phyloP scores from a whole-genome alignment of 306 rosid genomes.

The Vigna hirtella region DNA sequence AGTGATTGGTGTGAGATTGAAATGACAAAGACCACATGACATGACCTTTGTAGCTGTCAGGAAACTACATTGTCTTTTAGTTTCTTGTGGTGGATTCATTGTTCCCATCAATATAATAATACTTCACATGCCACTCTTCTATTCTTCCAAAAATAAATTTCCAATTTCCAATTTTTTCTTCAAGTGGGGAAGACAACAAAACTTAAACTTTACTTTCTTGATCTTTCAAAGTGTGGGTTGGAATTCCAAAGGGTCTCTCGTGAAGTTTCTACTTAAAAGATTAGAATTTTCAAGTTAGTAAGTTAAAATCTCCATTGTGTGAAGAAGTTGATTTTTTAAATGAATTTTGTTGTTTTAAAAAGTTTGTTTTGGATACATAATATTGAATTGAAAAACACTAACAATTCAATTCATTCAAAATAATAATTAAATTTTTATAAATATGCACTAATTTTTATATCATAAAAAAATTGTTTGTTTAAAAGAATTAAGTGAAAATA shows the following conservation, averaged over 20 bases:
- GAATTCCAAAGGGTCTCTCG: background rate
- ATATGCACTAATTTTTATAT: too few relatives aligned
- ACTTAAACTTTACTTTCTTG: background rate
- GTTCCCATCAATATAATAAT: background rate
- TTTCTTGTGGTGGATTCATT: conserved; percentile 20
- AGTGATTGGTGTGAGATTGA: background rate
- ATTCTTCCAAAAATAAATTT: background rate
- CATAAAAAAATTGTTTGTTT: too few relatives aligned
- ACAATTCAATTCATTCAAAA: too few relatives aligned
- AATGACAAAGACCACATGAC: conserved; percentile 26
- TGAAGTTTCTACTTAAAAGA: background rate
- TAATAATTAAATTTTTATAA: too few relatives aligned
- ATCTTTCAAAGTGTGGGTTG: background rate
- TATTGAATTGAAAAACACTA: too few relatives aligned
- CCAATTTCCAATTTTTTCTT: background rate
- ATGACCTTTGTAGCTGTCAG: background rate
- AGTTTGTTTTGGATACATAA: too few relatives aligned
- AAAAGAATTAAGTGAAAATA: too few relatives aligned
- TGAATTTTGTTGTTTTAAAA: too few relatives aligned
- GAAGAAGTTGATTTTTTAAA: too few relatives aligned
- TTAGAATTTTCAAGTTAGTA: background rate
- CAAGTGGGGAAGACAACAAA: background rate
- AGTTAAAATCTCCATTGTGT: too few relatives aligned
- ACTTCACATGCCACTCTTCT: background rate
- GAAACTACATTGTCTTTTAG: conserved; percentile 13